phyloP scores from a whole-genome alignment of 257 asterid genomes.

The Echites panduratus region DNA sequence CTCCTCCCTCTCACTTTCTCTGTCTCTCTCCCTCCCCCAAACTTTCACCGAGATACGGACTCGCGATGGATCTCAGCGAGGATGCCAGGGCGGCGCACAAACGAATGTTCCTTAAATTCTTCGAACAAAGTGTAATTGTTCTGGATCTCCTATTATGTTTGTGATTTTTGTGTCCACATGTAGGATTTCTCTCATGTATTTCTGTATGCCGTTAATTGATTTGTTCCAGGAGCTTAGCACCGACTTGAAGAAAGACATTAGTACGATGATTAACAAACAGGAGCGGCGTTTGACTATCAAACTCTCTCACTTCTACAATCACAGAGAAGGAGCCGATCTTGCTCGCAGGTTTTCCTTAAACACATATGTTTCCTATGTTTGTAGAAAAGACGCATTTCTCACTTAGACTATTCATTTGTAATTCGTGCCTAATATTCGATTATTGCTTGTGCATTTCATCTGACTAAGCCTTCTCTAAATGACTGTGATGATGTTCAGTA shows the following conservation, averaged over 20 bases:
- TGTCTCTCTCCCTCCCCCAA: not conserved
- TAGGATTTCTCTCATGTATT: not conserved
- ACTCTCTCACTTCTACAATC: conserved; percentile 74
- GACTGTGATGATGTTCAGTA: not conserved
- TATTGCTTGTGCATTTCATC: not conserved
- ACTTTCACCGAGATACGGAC: not conserved
- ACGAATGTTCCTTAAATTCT: conserved; percentile 77
- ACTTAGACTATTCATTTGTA: not conserved
- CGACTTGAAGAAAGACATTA: conserved; percentile 55
- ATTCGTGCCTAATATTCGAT: not conserved
- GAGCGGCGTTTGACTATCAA: conserved; percentile 74
- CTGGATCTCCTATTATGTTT: not conserved
- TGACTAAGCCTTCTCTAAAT: not conserved
- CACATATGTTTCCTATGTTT: not conserved
- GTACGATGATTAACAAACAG: conserved; percentile 51
- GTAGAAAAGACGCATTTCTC: not conserved
- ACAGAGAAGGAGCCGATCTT: conserved; percentile 70
- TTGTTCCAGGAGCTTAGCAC: conserved; percentile 49
- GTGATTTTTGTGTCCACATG: not conserved
- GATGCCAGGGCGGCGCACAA: conserved; percentile 74
- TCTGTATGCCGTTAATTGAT: not conserved
- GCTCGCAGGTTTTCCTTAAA: conserved; percentile 62
- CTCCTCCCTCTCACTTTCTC: conserved; percentile 5
- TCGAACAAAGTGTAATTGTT: conserved; percentile 62
- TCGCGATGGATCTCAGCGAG: conserved; percentile 78